Conservation (phyloP, 2,329 filamentous ascomycete genomes). For the Cladophialophora bantiana region DNA sequence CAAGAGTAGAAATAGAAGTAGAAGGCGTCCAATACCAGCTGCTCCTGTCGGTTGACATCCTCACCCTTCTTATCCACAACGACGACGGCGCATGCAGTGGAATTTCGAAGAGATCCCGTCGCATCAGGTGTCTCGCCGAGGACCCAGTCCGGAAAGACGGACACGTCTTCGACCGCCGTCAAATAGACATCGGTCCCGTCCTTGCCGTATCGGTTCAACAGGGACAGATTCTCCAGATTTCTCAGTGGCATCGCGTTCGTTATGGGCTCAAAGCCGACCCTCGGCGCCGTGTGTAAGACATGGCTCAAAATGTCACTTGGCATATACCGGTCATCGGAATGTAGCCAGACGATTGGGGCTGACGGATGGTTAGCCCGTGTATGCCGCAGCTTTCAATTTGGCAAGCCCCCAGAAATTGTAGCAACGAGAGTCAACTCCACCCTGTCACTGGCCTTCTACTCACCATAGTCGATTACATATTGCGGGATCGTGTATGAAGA, state of each 20-base stretch:
- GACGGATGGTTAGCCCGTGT: not conserved
- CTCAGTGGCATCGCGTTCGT: slow-evolving; percentile 47
- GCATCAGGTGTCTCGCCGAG: slow-evolving; percentile 62
- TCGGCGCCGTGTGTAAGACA: slow-evolving; percentile 54
- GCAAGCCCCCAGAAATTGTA: not conserved
- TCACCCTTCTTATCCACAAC: slow-evolving; percentile 59
- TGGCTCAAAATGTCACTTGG: slow-evolving; percentile 59
- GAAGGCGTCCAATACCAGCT: slow-evolving; percentile 79
- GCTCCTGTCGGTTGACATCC: slow-evolving; percentile 43
- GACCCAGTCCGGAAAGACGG: slow-evolving; percentile 54
- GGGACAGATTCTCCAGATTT: slow-evolving; percentile 56
- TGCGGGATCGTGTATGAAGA: slow-evolving; percentile 8
- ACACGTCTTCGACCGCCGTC: slow-evolving; percentile 52
- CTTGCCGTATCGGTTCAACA: slow-evolving; percentile 51
- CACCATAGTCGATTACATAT: slow-evolving; percentile 27
- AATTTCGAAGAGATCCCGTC: slow-evolving; percentile 58
- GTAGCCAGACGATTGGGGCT: slow-evolving; percentile 61
- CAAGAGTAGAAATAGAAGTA: slow-evolving; percentile 99
- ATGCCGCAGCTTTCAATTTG: not conserved
- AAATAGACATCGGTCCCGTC: slow-evolving; percentile 56
- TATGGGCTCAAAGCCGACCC: slow-evolving; percentile 53
- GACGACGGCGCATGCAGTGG: slow-evolving; percentile 62
- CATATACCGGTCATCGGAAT: slow-evolving; percentile 57
- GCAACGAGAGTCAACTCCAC: not conserved
- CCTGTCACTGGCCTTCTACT: slow-evolving; percentile 3